phyloP scores from a whole-genome alignment of 2,329 filamentous ascomycete species.

The Diaporthe citrichinensis region DNA sequence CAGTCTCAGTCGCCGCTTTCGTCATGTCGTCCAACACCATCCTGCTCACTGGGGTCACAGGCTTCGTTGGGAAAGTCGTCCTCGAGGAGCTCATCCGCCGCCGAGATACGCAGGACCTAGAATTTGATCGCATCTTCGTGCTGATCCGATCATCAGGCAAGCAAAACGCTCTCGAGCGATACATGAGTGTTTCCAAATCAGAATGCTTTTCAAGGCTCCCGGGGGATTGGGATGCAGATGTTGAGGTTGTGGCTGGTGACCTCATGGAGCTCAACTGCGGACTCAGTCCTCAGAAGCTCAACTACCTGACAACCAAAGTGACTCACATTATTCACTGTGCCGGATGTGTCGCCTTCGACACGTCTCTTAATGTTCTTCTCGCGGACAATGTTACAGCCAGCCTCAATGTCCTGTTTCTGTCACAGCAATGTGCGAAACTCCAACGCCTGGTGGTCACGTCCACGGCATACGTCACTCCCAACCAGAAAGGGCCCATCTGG shows the following conservation, averaged over 20 bases:
- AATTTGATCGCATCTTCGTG: conserved; percentile 35
- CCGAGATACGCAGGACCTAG: background rate
- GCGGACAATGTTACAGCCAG: conserved; percentile 39
- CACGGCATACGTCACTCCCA: conserved; percentile 40
- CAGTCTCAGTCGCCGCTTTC: background rate
- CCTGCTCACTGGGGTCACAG: conserved; percentile 42
- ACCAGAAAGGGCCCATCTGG: conserved; percentile 39
- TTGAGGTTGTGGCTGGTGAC: conserved; percentile 38
- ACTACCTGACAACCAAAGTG: conserved; percentile 7
- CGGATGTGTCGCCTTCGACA: conserved; percentile 41
- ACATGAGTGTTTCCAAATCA: conserved; percentile 34
- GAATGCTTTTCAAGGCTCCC: conserved; percentile 38
- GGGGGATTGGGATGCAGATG: conserved; percentile 22
- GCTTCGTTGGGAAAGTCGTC: conserved; percentile 42
- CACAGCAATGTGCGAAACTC: conserved; percentile 26
- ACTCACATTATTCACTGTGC: conserved; percentile 42
- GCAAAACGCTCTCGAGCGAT: conserved; percentile 26
- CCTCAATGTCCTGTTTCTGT: conserved; percentile 38
- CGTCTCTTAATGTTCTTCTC: conserved; percentile 29
- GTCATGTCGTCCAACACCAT: conserved; percentile 10
- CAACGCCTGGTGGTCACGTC: conserved; percentile 39
- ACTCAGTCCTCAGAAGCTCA: background rate
- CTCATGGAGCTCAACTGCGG: conserved; percentile 39
- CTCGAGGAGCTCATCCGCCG: conserved; percentile 41
- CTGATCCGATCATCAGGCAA: conserved; percentile 29